Base-by-base conservation (phyloP, 176 grass and related monocot genomes). In the Microstegium vimineum region DNA sequence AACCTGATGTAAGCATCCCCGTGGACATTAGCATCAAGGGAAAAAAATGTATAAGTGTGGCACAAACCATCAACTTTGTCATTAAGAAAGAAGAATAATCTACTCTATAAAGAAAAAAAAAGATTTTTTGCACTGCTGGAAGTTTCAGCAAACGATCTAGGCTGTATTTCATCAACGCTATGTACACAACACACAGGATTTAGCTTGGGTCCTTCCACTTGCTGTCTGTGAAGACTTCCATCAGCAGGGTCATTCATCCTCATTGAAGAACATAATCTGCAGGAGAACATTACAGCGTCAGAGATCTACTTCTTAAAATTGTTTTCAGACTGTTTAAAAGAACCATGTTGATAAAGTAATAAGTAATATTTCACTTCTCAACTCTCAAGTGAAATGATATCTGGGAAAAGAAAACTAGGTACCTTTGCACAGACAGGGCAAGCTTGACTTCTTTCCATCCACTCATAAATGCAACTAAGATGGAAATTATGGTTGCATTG, bases 391-490 rank as follows among this genome's bases (percentile, higher is more conserved):
- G 51, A 74, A 76, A 61, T 2, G 62, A 62, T 15, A 82, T 88
- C 41, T 22, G 79, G 41, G n/a, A n/a, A n/a, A n/a, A 41, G 31
- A 61, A 81, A 87, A 28, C 49, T 71, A 52, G 60, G 16, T 85
- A 94, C 90, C 86, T 93, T 91, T 70, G 61, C 83, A 32, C 93
- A 96, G 20, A 96, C 36, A 0, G 93, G 90, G 61, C 93, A 96
- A 45, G 52, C 82, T 79, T 87, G 49, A 52, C 93, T 96, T 86
- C 93, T 90, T 81, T 96, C 93, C 93, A 93, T 96, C 93, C 93
- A 96, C 76, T 96, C 93, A 5, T 82, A 92, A 84, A 93, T 93
- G 82, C 93, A 96, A 73, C 93, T 37, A 76, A 93, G 88, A 73
- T 96, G 93, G 71, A 89, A 96, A 89, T 77, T 41, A 84, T 96